A percentile compares a stretch with the other conserved stretches of the same genome.
Conservation (phyloP, 2,329 filamentous ascomycete species). For the Monilinia fructicola region DNA sequence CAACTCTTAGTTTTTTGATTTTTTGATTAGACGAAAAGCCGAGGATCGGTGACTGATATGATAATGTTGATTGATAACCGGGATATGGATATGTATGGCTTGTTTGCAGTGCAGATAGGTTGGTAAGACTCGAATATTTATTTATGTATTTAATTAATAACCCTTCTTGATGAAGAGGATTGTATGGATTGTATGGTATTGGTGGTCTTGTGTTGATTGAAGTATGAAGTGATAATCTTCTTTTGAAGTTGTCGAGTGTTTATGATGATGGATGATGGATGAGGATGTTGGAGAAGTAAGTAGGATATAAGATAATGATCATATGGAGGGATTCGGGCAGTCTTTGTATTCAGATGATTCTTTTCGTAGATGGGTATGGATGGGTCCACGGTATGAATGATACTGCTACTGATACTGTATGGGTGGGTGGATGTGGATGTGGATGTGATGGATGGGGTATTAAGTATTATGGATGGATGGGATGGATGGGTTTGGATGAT, state of each 20-base stretch:
- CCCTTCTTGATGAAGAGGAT: too few relatives aligned
- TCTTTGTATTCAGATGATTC: slow-evolving; percentile 24
- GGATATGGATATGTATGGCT: slow-evolving; percentile 10
- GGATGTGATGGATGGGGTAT: too few relatives aligned
- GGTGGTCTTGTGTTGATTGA: not conserved
- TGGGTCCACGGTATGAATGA: too few relatives aligned
- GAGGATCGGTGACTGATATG: slow-evolving; percentile 29
- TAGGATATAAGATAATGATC: slow-evolving; percentile 11
- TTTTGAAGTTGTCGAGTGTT: slow-evolving; percentile 1
- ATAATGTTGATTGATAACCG: slow-evolving; percentile 16
- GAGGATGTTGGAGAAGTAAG: not conserved
- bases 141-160: too few relatives aligned
- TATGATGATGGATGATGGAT: slow-evolving; percentile 4
- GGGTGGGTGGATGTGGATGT: too few relatives aligned
- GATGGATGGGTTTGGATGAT: not conserved
- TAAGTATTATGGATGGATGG: too few relatives aligned
- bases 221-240: not conserved
- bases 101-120: not conserved
- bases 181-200: too few relatives aligned
- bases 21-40: slow-evolving; percentile 26
- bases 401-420: too few relatives aligned
- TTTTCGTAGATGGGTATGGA: slow-evolving; percentile 11
- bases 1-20: slow-evolving; percentile 30
- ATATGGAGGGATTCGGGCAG: slow-evolving; percentile 19
- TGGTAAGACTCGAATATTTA: not conserved